These are phyloP conservation scores for Hibiscus syriacus DNA, from an alignment of 345 rosid species.

Conservation along the genomic window DNA sequence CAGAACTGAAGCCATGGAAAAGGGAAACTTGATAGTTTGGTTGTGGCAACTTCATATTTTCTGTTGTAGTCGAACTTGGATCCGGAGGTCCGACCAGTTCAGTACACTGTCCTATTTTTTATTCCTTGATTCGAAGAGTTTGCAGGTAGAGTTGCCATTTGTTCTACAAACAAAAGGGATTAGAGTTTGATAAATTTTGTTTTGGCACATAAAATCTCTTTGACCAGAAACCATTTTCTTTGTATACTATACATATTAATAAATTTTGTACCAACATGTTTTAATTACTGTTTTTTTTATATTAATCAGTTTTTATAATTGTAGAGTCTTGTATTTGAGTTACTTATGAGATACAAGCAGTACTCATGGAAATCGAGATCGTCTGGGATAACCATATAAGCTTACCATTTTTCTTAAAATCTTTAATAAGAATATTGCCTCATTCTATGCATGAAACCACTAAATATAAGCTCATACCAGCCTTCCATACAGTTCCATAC, in stretches of 20 bases:
- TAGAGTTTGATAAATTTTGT: slow-evolving; percentile 7
- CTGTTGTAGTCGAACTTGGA: not conserved
- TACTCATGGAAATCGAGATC: too few relatives aligned
- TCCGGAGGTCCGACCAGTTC: not conserved
- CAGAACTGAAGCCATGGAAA: not conserved
- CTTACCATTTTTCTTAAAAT: too few relatives aligned
- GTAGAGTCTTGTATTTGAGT: too few relatives aligned
- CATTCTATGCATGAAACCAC: too few relatives aligned
- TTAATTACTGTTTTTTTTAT: not conserved
- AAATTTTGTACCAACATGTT: not conserved
- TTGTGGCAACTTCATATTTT: too few relatives aligned
- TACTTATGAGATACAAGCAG: too few relatives aligned
- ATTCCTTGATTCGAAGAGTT: not conserved
- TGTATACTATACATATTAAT: slow-evolving; percentile 5
- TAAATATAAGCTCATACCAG: too few relatives aligned
- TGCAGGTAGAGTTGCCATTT: slow-evolving; percentile 5
- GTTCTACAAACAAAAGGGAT: slow-evolving; percentile 3
- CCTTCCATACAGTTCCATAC: too few relatives aligned
- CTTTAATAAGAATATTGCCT: too few relatives aligned
- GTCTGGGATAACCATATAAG: too few relatives aligned
- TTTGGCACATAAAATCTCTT: not conserved
- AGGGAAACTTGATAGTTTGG: too few relatives aligned
- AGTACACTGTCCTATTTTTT: not conserved
- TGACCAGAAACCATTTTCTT: slow-evolving; percentile 11
- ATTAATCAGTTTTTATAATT: too few relatives aligned